Base-by-base conservation (phyloP, 192 early-diverging fungal species). In the Phycomyces nitens region DNA sequence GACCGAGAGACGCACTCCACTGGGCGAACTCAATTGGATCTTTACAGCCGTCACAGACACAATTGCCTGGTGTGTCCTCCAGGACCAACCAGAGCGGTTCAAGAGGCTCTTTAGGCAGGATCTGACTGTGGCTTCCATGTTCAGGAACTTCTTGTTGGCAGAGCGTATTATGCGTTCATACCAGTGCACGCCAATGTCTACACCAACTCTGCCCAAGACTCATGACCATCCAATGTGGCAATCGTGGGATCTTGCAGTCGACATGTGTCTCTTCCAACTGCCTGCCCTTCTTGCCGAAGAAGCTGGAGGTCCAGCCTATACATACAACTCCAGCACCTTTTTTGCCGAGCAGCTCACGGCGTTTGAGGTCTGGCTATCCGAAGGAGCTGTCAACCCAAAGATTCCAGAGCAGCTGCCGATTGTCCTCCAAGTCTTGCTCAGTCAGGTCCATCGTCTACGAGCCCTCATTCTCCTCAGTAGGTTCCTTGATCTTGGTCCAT, bases 21-120 rank as follows among this genome's bases (percentile, higher is more conserved):
- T 97, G 14, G 97, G 97, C 49, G 97, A 99, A 78, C 82, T 99
- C 58, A 97, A 97, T 67, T 99, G 97, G 97, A 96, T 99, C 16
- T 97, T 99, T 68, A 97, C 95, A 5, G 89, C 97, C 23, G 92
- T 99, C 50, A 99, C 94, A 0, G 97, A 99, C 73, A 97, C 95
- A 6, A 99, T 99, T 60, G 97, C 97, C 7, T 99, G 97, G 97
- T 93, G 84, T 70, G 90, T 90, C 34, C 73, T 99, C 18, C 74
- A 76, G 42, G 61, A 64, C 26, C 87, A 92, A 2, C 86, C 87
- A 26, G 95, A 96, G 47, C 63, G 91, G 51, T 99, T 99, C 78
- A 89, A 92, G 68, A 84, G 83, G 51, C 79, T 99, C 24, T 99
- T 97, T 74, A 76, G 92, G 40, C 94, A 97, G 66, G 97, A 99